Percentiles rank a stretch among this genome's conserved stretches.
These are phyloP conservation scores for Setaria viridis DNA, from an alignment of 202 grass and related monocot species.

Conservation along the genomic window DNA sequence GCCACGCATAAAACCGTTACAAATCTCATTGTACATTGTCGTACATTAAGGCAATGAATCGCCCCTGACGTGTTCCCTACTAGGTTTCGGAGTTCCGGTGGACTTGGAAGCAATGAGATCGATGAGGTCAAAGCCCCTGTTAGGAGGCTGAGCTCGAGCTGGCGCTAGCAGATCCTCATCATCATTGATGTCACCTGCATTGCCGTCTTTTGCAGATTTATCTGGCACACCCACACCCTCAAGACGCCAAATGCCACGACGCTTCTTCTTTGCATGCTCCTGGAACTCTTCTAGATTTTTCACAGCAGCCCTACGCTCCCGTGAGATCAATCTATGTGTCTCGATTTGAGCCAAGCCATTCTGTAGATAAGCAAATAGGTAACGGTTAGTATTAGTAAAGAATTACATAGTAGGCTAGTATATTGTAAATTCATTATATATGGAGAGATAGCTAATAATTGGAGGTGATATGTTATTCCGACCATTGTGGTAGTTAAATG, in stretches of 20 bases:
- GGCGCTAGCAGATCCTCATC: background rate
- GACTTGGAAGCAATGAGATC: background rate
- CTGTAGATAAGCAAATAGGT: conserved; percentile 27
- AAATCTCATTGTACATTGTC: no score
- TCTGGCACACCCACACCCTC: conserved; percentile 36
- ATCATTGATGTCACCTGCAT: background rate
- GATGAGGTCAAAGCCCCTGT: background rate
- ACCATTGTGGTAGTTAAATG: background rate
- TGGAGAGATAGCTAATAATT: background rate
- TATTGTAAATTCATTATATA: background rate
- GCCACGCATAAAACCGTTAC: no score
- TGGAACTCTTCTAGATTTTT: conserved; percentile 64
- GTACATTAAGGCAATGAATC: no score
- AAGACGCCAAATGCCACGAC: conserved; percentile 53
- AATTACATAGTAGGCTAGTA: background rate
- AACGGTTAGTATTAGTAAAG: background rate
- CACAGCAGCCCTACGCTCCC: conserved; percentile 45
- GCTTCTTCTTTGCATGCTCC: conserved; percentile 53
- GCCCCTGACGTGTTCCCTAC: no score
- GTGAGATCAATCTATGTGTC: conserved; percentile 51
- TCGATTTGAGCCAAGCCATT: conserved; percentile 64
- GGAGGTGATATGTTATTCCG: background rate
- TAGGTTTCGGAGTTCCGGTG: background rate
- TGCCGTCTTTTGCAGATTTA: background rate
- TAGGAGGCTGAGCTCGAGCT: background rate